Base-by-base conservation (phyloP, 345 rosid genomes). In the Lepidium didymum region DNA sequence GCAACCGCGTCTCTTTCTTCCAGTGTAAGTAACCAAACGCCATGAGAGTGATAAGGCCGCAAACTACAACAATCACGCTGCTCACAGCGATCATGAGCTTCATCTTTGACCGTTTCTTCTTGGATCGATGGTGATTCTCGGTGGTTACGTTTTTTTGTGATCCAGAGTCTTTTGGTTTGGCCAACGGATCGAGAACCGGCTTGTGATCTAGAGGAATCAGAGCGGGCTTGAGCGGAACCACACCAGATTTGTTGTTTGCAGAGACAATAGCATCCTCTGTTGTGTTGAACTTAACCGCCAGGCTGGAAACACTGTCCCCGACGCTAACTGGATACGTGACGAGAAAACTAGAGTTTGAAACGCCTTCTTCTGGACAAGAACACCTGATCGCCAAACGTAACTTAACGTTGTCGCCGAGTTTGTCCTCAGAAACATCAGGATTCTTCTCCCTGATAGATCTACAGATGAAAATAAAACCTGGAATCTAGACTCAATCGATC, bases 241-340 rank as follows among this genome's bases (percentile, higher is more conserved):
- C 61, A 23, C 56, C 57, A 37, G 84, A 77, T 60, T 70, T 78
- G 77, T 78, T 82, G 72, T 89, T 92, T 31, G 79, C 87, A 47
- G 86, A 75, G 15, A 84, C 43, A 64, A 92, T 89, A 50, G 87
- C 85, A 71, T 82, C 80, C 62, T 82, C 36, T 29, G 90, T 83
- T 54, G 81, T 83, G 56, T 87, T 87, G 81, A 92, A 89, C 60
- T 73, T 78, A 27, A 43, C 61, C 33, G 94, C 88, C 21, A 92
- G 59, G 58, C 75, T 77, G 10, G 84, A 73, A 59, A 87, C 58
- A 42, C 85, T 80, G 38, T 89, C 95, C 2, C 87, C 83, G 52
- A 75, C 69, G 34, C 73, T 77, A 45, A 83, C 82, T 0, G 96
- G 95, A 70, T 87, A 92, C 42, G 96, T 75, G 8, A 87, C 67